phyloP scores from a whole-genome alignment of 2,329 filamentous ascomycete genomes.

The Paecilomyces fulvus region DNA sequence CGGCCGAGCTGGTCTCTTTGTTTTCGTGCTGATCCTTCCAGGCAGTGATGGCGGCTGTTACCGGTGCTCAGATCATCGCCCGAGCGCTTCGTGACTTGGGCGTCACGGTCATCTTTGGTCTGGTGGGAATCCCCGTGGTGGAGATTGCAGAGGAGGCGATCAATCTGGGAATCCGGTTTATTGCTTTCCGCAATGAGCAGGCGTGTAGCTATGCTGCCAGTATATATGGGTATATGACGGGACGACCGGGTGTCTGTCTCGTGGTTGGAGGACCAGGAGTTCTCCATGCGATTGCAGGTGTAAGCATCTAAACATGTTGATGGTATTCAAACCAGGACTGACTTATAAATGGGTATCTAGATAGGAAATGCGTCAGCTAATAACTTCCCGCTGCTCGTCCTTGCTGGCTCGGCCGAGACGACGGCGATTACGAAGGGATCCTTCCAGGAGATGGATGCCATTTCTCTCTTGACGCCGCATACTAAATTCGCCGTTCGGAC shows the following conservation, averaged over 20 bases:
- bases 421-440: conserved; percentile 45
- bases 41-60: conserved; percentile 17
- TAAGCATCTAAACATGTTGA: conserved; percentile 20
- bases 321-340: background rate
- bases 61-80: conserved; percentile 41
- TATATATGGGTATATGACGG: conserved; percentile 51
- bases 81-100: conserved; percentile 41
- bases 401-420: conserved; percentile 47
- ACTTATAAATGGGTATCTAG: conserved; percentile 10
- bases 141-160: conserved; percentile 51
- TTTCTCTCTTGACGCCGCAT: conserved; percentile 45
- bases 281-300: conserved; percentile 49
- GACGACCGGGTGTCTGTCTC: conserved; percentile 48
- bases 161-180: conserved; percentile 49
- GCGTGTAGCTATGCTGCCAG: conserved; percentile 51
- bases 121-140: conserved; percentile 48
- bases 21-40: background rate
- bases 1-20: background rate
- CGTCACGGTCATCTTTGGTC: conserved; percentile 45
- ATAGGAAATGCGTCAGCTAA: conserved; percentile 47
- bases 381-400: conserved; percentile 46
- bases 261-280: conserved; percentile 53
- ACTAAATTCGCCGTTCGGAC: conserved; percentile 45
- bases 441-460: conserved; percentile 51
- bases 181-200: conserved; percentile 53